Evolutionary conservation across 352 stramenopile species (phyloP).

Genomic region (Peronospora farinosa): DNA sequence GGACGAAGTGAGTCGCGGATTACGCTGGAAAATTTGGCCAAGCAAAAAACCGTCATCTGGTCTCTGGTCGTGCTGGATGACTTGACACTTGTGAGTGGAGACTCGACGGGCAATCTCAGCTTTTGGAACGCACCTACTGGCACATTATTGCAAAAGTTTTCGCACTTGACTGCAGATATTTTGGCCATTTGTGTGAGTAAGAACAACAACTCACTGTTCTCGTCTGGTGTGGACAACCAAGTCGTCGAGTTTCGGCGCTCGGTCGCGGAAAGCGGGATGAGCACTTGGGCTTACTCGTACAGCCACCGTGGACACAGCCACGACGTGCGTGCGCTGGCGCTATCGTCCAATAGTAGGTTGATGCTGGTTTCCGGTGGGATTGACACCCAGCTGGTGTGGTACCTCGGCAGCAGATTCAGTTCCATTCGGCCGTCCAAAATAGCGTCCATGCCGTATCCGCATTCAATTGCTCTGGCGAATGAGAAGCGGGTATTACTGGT

Average conservation of each 20-base stretch:
- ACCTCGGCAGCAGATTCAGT: conserved; percentile 79
- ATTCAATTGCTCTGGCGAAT: conserved; percentile 55
- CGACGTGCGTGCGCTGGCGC: conserved; percentile 82
- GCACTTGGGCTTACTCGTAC: conserved; percentile 77
- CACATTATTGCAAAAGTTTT: conserved; percentile 90
- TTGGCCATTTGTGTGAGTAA: conserved; percentile 78
- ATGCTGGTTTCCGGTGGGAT: conserved; percentile 89
- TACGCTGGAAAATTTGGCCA: conserved; percentile 73
- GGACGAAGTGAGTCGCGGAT: conserved; percentile 80
- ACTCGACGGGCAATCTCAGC: conserved; percentile 90
- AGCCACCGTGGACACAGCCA: conserved; percentile 88
- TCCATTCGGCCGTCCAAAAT: conserved; percentile 81
- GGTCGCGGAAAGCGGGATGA: conserved; percentile 27
- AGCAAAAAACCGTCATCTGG: conserved; percentile 85
- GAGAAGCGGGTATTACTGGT: conserved; percentile 70
- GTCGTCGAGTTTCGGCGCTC: conserved; percentile 81
- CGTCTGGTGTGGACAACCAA: conserved; percentile 90
- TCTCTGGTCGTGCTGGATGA: conserved; percentile 85
- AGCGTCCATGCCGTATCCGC: conserved; percentile 81
- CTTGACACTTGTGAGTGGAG: conserved; percentile 88
- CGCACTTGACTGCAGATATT: conserved; percentile 88
- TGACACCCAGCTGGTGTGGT: conserved; percentile 92
- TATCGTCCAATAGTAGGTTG: conserved; percentile 43
- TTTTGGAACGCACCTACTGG: conserved; percentile 90
- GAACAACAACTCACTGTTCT: conserved; percentile 87